phyloP scores from a whole-genome alignment of 371 early-diverging fungal genomes.

The Mortierella sp. region DNA sequence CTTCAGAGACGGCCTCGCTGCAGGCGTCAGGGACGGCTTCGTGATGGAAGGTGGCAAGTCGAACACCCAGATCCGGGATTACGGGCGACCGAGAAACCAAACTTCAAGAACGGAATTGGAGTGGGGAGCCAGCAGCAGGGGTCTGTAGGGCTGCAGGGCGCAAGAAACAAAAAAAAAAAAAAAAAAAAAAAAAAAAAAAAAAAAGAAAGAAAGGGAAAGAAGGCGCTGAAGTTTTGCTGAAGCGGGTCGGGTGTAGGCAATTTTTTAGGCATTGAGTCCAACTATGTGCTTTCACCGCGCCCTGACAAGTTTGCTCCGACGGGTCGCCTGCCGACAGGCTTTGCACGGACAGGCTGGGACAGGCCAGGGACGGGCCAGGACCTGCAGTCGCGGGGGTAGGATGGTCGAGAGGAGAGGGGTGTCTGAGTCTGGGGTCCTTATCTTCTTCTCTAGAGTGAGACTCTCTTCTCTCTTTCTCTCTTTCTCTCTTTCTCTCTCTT shows the following conservation, averaged over 20 bases:
- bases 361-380: background rate
- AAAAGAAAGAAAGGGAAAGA: background rate
- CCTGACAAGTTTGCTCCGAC: background rate
- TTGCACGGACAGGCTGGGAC: background rate
- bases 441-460: background rate
- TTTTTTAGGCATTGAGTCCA: background rate
- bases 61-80: background rate
- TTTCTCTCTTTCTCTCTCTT: background rate
- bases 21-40: conserved; percentile 33
- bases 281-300: background rate
- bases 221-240: background rate
- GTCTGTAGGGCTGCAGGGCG: background rate
- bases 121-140: background rate
- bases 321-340: background rate
- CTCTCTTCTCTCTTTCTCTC: background rate
- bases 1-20: background rate
- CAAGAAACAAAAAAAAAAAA: background rate
- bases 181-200: background rate
- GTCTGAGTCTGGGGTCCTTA: background rate
- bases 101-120: background rate
- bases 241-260: background rate
- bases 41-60: conserved; percentile 50
- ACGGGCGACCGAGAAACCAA: no score
- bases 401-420: conserved; percentile 5
- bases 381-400: background rate